phyloP scores from a whole-genome alignment of 192 early-diverging fungal genomes.

The Coemansia sp. region DNA sequence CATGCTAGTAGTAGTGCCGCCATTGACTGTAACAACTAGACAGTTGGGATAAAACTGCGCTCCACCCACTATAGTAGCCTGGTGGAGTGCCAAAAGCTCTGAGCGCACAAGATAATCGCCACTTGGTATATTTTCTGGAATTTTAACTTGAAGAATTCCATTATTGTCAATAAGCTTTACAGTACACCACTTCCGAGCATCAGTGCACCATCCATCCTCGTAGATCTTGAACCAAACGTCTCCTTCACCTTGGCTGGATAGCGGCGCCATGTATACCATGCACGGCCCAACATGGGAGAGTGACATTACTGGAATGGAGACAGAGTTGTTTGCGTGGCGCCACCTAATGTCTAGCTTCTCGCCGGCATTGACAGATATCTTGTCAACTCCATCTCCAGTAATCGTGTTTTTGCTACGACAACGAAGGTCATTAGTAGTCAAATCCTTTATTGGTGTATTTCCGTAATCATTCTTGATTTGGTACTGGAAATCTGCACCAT shows the following conservation, averaged over 20 bases:
- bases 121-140: constrained; percentile 9
- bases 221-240: constrained; percentile 18
- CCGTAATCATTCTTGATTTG: background rate
- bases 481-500: background rate
- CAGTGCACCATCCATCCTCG: constrained; percentile 6
- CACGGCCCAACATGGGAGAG: constrained; percentile 15
- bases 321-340: constrained; percentile 10
- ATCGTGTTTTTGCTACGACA: constrained; percentile 5
- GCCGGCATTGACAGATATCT: background rate
- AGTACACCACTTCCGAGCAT: constrained; percentile 10
- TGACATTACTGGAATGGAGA: constrained; percentile 10
- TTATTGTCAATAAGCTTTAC: constrained; percentile 6
- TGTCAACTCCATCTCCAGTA: background rate
- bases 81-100: constrained; percentile 13
- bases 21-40: background rate
- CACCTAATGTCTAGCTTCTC: background rate
- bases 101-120: constrained; percentile 17
- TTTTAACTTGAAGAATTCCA: constrained; percentile 1
- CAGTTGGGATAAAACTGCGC: constrained; percentile 18
- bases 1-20: background rate
- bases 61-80: background rate
- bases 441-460: background rate
- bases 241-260: constrained; percentile 10
- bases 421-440: background rate
- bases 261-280: constrained; percentile 20